These are phyloP conservation scores for Solanum infundibuliforme DNA, from an alignment of 257 asterid species.

Conservation along the genomic window DNA sequence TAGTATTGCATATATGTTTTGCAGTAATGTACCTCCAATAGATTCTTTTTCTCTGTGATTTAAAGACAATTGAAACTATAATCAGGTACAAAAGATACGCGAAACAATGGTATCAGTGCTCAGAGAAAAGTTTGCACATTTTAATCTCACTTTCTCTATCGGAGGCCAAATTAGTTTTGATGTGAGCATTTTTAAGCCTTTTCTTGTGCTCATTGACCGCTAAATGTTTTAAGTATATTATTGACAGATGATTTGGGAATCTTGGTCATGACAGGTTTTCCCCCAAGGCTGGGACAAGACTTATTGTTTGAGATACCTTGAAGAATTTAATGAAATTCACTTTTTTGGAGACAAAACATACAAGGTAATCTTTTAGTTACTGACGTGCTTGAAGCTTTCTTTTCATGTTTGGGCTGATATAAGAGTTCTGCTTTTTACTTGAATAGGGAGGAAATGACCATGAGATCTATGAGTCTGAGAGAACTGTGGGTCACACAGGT, in stretches of 20 bases:
- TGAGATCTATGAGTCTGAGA: constrained; percentile 82
- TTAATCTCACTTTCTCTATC: too few relatives aligned
- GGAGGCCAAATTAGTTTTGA: too few relatives aligned
- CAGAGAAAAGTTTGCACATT: too few relatives aligned
- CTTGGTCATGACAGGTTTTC: constrained; percentile 43
- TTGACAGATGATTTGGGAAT: neutral
- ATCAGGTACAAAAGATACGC: too few relatives aligned
- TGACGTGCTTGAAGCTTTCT: neutral
- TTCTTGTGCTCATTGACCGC: too few relatives aligned
- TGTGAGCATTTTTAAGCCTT: too few relatives aligned
- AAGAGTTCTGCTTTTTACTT: neutral
- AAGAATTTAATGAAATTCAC: constrained; percentile 78
- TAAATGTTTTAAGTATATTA: too few relatives aligned
- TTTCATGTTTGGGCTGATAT: neutral
- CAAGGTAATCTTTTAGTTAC: constrained; percentile 40
- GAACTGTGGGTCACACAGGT: constrained; percentile 95
- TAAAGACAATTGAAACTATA: too few relatives aligned
- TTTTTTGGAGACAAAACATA: constrained; percentile 97
- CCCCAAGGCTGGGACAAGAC: constrained; percentile 99
- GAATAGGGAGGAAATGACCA: constrained; percentile 86
- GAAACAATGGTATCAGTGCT: too few relatives aligned
- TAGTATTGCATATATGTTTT: neutral
- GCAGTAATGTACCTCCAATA: neutral
- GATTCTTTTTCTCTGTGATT: neutral
- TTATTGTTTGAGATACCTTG: constrained; percentile 79